Evolutionary conservation across 1,284 basidiomycete genomes (phyloP), one percentile per base, ranked within the genome.

Genomic region (Sanguinoderma infundibulare): DNA sequence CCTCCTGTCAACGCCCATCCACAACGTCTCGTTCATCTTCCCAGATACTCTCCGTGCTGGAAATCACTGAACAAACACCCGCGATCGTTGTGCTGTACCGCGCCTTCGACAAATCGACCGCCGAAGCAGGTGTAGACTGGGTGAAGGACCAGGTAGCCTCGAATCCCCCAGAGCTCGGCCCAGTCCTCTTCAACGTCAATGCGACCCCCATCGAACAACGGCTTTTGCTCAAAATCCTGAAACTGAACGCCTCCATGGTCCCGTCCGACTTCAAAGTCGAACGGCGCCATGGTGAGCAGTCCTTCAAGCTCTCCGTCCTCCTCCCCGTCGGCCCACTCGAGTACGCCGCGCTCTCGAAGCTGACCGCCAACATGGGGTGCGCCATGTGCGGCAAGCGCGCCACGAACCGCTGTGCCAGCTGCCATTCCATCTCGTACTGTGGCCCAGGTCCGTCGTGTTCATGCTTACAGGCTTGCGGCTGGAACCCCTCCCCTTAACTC

Each of bases 381-480:
- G 74, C 72, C 6, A 62, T 79, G 0, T 81, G 79, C 53, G 78
- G 79, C 1, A 73, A 73, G 51, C 71, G 71, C 49, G 68, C 63
- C 1, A 60, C 60, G 4, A 77, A 68, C 36, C 70, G 75, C 39
- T 81, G 80, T 61, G 59, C 73, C 1, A 71, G 72, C 35, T 81
- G 79, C 57, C 70, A 77, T 20, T 71, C 74, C 0, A 75, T 74
- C 6, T 63, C 72, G 3, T 81, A 82, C 61, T 81, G 79, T 57
- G 69, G 74, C 22, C 62, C 63, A 59, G 73, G 76, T 77, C 42
- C 22, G n/a, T 20, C 4, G 20, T 7, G n/a, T 9, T 34, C 15
- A 15, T 28, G 10, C 38, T 34, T 34, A 32, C 17, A 14, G n/a
- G 32, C 34, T n/a, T 52, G 14, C 28, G 7, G 12, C 5, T n/a